Conservation (phyloP, 2,329 filamentous ascomycete genomes). For the Epichloe hybrida region DNA sequence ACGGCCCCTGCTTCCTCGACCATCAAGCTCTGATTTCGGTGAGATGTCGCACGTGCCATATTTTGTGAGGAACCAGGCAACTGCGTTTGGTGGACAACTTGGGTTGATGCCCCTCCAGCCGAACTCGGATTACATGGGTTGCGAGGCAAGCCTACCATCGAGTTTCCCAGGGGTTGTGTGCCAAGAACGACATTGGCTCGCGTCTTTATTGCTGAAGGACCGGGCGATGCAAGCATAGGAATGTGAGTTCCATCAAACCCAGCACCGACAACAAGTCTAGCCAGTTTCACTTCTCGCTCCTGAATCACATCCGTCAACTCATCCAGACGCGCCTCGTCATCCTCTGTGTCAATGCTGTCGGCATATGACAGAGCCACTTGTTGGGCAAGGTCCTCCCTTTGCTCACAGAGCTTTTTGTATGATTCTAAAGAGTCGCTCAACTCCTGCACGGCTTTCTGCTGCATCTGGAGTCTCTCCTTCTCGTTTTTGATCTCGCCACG, state of each 20-base stretch:
- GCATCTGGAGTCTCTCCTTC: conserved; percentile 32
- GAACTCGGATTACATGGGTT: conserved; percentile 20
- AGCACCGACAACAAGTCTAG: conserved; percentile 27
- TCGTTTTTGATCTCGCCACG: conserved; percentile 34
- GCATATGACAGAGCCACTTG: conserved; percentile 37
- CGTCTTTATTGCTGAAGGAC: conserved; percentile 6
- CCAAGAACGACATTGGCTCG: conserved; percentile 25
- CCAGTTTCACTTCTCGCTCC: conserved; percentile 28
- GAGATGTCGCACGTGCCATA: conserved; percentile 7
- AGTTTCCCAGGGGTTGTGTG: conserved; percentile 26
- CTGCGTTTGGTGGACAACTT: conserved; percentile 41
- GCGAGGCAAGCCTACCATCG: conserved; percentile 19
- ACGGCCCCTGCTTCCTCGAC: conserved; percentile 13
- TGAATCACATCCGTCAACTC: conserved; percentile 32
- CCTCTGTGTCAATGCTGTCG: conserved; percentile 35
- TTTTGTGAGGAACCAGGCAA: conserved; percentile 17
- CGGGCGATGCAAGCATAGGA: conserved; percentile 15
- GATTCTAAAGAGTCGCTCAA: conserved; percentile 27
- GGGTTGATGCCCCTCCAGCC: conserved; percentile 23
- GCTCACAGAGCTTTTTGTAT: conserved; percentile 27
- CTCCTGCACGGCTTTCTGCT: conserved; percentile 30
- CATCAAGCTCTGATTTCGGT: conserved; percentile 10
- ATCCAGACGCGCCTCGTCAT: conserved; percentile 37
- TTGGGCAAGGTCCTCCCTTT: conserved; percentile 32
- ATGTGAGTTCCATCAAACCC: conserved; percentile 30